Percentiles rank a stretch among this genome's conserved stretches.
These are phyloP conservation scores for Scedosporium apiospermum DNA, from an alignment of 2,329 filamentous ascomycete species.

Conservation along the genomic window DNA sequence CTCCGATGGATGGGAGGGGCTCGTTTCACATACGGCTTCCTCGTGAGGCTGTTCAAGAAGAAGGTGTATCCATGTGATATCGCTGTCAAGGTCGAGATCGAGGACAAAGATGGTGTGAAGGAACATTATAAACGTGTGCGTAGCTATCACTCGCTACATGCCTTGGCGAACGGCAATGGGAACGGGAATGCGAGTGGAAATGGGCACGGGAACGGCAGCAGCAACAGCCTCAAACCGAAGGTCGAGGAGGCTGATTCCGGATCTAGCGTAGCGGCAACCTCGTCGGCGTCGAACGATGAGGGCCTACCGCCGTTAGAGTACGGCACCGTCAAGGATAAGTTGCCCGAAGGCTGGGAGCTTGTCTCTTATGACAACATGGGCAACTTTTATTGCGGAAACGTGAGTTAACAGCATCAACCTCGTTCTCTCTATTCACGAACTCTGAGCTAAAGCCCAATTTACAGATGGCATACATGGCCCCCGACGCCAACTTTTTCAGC, in stretches of 20 bases:
- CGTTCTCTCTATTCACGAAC: not conserved
- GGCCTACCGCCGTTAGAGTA: slow-evolving; percentile 67
- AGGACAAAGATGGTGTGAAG: slow-evolving; percentile 64
- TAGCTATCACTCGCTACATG: slow-evolving; percentile 5
- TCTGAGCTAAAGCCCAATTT: slow-evolving; percentile 8
- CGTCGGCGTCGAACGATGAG: slow-evolving; percentile 20
- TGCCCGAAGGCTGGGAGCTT: slow-evolving; percentile 70
- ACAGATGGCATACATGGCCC: slow-evolving; percentile 82
- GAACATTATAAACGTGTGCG: slow-evolving; percentile 54
- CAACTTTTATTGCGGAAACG: slow-evolving; percentile 90
- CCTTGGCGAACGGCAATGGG: slow-evolving; percentile 7
- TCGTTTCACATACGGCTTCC: slow-evolving; percentile 76
- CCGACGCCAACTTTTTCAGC: slow-evolving; percentile 80
- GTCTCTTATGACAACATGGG: slow-evolving; percentile 69
- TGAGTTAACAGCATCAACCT: slow-evolving; percentile 26
- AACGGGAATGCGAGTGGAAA: slow-evolving; percentile 13
- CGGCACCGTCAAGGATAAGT: slow-evolving; percentile 66
- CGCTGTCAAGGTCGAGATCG: slow-evolving; percentile 72
- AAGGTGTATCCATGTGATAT: slow-evolving; percentile 83
- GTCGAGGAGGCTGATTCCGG: slow-evolving; percentile 5
- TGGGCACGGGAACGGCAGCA: not conserved
- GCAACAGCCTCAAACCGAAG: slow-evolving; percentile 11
- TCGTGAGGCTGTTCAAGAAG: slow-evolving; percentile 66
- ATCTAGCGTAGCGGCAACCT: slow-evolving; percentile 10
- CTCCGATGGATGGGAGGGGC: slow-evolving; percentile 85